phyloP scores from a whole-genome alignment of 768 basidiomycete genomes.

The Termitomyces titanicus region DNA sequence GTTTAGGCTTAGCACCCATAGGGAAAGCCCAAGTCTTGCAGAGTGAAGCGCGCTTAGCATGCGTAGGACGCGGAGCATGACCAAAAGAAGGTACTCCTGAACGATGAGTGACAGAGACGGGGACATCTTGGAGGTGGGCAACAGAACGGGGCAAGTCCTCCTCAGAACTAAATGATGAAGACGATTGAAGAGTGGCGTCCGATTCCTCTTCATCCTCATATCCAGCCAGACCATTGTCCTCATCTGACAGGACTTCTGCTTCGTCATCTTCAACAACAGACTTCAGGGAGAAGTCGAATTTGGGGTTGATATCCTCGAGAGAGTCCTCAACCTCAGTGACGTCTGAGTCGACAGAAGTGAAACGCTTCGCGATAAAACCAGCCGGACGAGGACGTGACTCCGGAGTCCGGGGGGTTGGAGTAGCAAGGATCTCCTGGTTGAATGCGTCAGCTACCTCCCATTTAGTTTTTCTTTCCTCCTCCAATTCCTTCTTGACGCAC shows the following conservation, averaged over 20 bases:
- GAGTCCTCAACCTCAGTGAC: slow-evolving; percentile 64
- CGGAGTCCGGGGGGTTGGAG: slow-evolving; percentile 40
- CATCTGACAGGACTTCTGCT: slow-evolving; percentile 37
- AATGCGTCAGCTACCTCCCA: slow-evolving; percentile 7
- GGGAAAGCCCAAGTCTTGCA: slow-evolving; percentile 75
- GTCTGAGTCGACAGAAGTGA: slow-evolving; percentile 61
- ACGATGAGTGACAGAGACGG: slow-evolving; percentile 16
- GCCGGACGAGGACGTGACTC: slow-evolving; percentile 20
- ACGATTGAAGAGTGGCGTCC: slow-evolving; percentile 44
- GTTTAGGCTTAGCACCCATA: slow-evolving; percentile 21
- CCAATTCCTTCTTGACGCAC: slow-evolving; percentile 25
- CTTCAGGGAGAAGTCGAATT: slow-evolving; percentile 47
- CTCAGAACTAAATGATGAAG: slow-evolving; percentile 53
- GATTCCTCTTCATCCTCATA: slow-evolving; percentile 72
- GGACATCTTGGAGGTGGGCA: slow-evolving; percentile 22
- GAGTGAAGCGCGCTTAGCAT: slow-evolving; percentile 39
- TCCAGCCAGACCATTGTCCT: slow-evolving; percentile 54
- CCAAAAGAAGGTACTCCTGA: slow-evolving; percentile 17
- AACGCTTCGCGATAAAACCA: slow-evolving; percentile 31
- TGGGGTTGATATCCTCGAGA: slow-evolving; percentile 37
- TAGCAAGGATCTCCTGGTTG: slow-evolving; percentile 36
- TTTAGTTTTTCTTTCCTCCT: slow-evolving; percentile 21
- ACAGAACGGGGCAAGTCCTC: slow-evolving; percentile 41
- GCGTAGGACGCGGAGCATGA: slow-evolving; percentile 25
- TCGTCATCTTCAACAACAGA: slow-evolving; percentile 54